Conservation (phyloP, 1,284 basidiomycete genomes). For the Agaricales sp. region DNA sequence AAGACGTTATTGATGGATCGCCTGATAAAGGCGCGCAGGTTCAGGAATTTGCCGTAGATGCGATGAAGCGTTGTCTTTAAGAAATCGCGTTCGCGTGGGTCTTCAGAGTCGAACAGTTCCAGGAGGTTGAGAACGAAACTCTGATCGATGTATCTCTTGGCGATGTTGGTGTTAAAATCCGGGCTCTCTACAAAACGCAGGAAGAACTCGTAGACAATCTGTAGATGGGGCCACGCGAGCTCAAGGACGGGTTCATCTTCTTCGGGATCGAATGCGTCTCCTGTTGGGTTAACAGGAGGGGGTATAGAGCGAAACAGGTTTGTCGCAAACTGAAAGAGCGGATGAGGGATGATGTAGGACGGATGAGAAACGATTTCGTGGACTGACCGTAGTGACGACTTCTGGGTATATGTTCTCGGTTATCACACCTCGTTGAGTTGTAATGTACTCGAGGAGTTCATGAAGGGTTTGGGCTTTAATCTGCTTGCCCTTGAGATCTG, state of each 20-base stretch:
- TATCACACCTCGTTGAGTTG: constrained; percentile 92
- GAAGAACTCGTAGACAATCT: constrained; percentile 99
- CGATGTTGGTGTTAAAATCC: constrained; percentile 97
- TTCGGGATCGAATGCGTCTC: constrained; percentile 98
- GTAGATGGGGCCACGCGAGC: constrained; percentile 98
- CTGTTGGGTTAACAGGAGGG: constrained; percentile 95
- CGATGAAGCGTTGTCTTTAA: constrained; percentile 98
- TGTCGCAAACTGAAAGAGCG: constrained; percentile 67
- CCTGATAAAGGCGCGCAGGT: constrained; percentile 96
- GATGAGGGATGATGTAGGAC: constrained; percentile 4
- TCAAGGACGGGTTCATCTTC: constrained; percentile 99
- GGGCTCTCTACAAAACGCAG: constrained; percentile 96
- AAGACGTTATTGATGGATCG: constrained; percentile 99
- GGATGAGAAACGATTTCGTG: background rate
- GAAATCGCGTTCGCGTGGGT: constrained; percentile 98
- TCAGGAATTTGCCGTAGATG: constrained; percentile 99
- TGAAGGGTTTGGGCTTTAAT: constrained; percentile 97
- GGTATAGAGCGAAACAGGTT: constrained; percentile 99
- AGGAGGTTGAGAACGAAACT: constrained; percentile 92
- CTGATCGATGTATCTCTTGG: constrained; percentile 97
- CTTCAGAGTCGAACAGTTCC: constrained; percentile 98
- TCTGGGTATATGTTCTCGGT: constrained; percentile 98
- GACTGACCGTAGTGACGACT: constrained; percentile 91
- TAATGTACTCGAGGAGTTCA: constrained; percentile 99
- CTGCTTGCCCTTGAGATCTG: constrained; percentile 95